Base-by-base conservation (phyloP, 129 eudicot genomes). In the Artemisia annua region DNA sequence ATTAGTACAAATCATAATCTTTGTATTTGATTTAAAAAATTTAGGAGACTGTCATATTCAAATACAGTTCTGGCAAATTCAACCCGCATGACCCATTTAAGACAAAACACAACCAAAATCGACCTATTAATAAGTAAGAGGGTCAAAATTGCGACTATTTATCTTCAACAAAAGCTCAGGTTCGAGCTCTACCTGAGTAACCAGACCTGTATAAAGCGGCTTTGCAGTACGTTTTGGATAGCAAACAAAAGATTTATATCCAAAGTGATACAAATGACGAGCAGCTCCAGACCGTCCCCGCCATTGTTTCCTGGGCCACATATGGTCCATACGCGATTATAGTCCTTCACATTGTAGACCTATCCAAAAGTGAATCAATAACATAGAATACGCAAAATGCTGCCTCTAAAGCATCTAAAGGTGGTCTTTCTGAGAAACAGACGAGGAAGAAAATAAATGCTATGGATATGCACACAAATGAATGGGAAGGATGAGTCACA, bases 301-400 rank as follows among this genome's bases (percentile, higher is more conserved):
- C 99, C 99, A 88, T 95, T 95, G 75, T 95, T 95, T 48, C 96
- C 99, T 1, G 97, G 99, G 63, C 97, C 99, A 61, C 99, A 95
- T 56, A 95, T 86, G 55, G 89, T 86, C 84, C 91, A 88, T 24
- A 95, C 90, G 35, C 89, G 91, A 61, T 79, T 88, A 71, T 80
- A 81, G 55, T 90, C 88, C 51, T 74, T 80, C 48, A 95, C 69
- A 72, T 78, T 82, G 72, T 88, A 95, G 51, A 91, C 99, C 99
- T 95, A 85, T 50, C 69, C 63, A 24, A 65, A 69, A 63, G 43
- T 14, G 43, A 32, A 32, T 32, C 43, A 32, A 32, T 32, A 32
- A 52, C 12, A 43, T 12, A 68, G 48, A 73, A 24, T 32, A 32
- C 7, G 63, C 76, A 26, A 32, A 46, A 55, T 12, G 16, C 7